Evolutionary conservation across 768 basidiomycete genomes (phyloP), one percentile per base, ranked within the genome.

Genomic region (Leccinum subtestaceum): DNA sequence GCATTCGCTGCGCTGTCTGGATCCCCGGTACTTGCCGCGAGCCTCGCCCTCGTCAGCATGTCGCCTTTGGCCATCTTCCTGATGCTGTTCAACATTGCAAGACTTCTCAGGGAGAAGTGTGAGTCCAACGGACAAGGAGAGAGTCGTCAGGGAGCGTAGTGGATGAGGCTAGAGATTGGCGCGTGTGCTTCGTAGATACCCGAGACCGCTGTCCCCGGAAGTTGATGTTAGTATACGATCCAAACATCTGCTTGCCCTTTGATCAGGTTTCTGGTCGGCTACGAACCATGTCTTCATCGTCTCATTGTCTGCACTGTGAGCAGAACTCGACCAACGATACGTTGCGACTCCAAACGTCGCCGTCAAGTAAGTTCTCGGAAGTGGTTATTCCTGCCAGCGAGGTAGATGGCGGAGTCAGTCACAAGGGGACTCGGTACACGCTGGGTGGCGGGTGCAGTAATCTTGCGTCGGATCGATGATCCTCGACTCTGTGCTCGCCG

Each of bases 1-100:
- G 64, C 32, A 34, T 13, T 69, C 21, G 45, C 51, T 43, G 56
- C 52, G 2, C 46, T 63, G 21, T 68, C 66, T 3, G 50, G 52
- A 23, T 60, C 59, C 1, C 59, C 64, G 34, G 54, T 13, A 0
- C 56, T 70, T 27, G 60, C 64, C 4, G 13, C 34, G 38, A 31
- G 45, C 23, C 60, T 70, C 15, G 53, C 53, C 13, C 38, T 68
- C 29, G 1, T 62, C 52, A 60, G 55, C 46, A 48, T 64, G 59
- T 53, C 45, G 3, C 63, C 61, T 1, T n/a, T 46, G 1, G 13
- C 52, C 19, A 15, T 63, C 38, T 40, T 60, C 29, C 57, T 57
- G 21, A 7, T 60, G 17, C 12, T 65, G 7, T 15, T 43, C 10
- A 56, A 55, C 29, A 27, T 21, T 31, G 56, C 9, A 21, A 45